Base-by-base conservation (phyloP, 2,329 filamentous ascomycete genomes). In the Fusarium albidum region DNA sequence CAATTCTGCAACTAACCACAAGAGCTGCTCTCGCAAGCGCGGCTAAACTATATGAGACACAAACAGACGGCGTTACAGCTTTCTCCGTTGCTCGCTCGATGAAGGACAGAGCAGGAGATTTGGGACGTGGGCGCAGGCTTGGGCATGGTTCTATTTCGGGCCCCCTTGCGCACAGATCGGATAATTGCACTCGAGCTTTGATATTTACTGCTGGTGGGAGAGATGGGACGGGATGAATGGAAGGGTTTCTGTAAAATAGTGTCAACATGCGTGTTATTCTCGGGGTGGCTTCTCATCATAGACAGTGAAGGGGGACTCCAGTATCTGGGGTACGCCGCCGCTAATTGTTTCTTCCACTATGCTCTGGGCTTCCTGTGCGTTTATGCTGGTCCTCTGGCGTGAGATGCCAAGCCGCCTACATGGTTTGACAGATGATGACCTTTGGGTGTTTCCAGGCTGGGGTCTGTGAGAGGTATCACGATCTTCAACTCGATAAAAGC, bases 191-290 rank as follows among this genome's bases (percentile, higher is more conserved):
- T 58, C 34, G 54, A 58, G 58, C 35, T 49, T 25, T 53, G 47
- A 45, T 63, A 44, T 62, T 43, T 63, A 59, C 57, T 51, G 34
- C 51, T 54, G 29, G 41, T 50, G 53, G 63, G 55, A 55, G 67
- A 49, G 52, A 63, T 34, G 52, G 65, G 52, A 54, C 11, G 55
- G 27, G 48, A 65, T 46, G 60, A 53, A 68, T 39, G 49, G 57
- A 61, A 61, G 66, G 67, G 64, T 68, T 72, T 73, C 75, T 73
- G 79, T 82, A 82, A 74, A 80, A 77, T 80, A 80, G 73, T 79
- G 71, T 72, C 73, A 76, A 75, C 73, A 72, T 69, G 72, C 70
- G 70, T 69, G 74, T 76, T 67, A 69, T 64, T 62, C 68, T 70
- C 69, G 65, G 67, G 68, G 69, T 69, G 66, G 68, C 69, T 73